Percentiles rank a stretch among this genome's conserved stretches.
Evolutionary conservation across 352 stramenopile species (phyloP).

Genomic region (Globisporangium uncinulatum): DNA sequence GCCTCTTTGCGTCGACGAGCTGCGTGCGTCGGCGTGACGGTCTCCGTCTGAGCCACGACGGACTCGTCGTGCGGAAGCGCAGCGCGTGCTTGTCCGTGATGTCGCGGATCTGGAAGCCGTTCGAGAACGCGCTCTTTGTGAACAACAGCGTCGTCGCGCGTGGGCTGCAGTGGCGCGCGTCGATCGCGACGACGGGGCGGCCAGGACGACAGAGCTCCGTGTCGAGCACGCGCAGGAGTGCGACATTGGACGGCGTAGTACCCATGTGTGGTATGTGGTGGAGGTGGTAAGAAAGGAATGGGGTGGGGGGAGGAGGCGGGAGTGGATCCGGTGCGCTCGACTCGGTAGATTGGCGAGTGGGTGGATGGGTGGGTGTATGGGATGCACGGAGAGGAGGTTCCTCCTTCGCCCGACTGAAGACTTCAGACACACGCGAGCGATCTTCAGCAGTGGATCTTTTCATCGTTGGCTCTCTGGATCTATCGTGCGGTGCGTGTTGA

Average conservation of each 20-base stretch:
- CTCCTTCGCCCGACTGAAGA: neutral
- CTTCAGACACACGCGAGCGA: neutral
- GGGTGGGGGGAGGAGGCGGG: too few species aligned
- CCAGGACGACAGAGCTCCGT: constrained; percentile 1
- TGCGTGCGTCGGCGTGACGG: neutral
- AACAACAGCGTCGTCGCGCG: constrained; percentile 1
- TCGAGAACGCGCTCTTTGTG: neutral
- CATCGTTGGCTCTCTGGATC: neutral
- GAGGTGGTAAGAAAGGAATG: too few species aligned
- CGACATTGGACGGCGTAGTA: neutral
- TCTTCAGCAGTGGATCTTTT: neutral
- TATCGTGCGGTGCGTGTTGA: neutral
- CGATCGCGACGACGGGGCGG: neutral
- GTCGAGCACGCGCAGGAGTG: constrained; percentile 1
- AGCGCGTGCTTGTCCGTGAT: constrained; percentile 4
- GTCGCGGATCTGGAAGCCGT: constrained; percentile 1
- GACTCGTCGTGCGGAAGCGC: neutral
- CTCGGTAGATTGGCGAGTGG: neutral
- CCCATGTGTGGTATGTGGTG: neutral
- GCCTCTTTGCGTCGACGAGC: neutral
- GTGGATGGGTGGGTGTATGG: neutral
- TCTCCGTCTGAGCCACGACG: neutral
- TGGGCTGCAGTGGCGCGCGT: neutral
- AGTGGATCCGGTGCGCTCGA: neutral
- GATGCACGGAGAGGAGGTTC: neutral